Evolutionary conservation across 306 rosid species (phyloP).

Genomic region (Cucumis sativus): DNA sequence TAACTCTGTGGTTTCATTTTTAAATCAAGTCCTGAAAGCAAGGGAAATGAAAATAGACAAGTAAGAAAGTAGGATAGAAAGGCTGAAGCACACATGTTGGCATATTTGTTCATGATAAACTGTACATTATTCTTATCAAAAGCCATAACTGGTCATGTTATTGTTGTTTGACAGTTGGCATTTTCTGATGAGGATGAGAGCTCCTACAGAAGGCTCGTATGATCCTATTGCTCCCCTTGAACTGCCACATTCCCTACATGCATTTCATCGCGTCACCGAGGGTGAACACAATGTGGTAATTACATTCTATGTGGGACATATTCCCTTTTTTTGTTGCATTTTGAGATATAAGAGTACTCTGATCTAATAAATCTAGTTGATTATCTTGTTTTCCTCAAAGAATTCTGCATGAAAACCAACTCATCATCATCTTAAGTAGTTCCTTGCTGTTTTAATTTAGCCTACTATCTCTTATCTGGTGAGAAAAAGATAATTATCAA

Average conservation of each 20-base stretch:
- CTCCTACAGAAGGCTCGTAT: conserved; percentile 63
- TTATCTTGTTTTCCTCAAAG: background rate
- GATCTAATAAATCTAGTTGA: background rate
- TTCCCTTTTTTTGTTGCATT: background rate
- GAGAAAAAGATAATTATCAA: too few species aligned
- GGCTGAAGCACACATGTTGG: background rate
- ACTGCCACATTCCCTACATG: conserved; percentile 86
- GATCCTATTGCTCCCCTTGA: conserved; percentile 92
- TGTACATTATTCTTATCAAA: background rate
- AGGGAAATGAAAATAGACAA: conserved; percentile 91
- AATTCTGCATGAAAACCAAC: background rate
- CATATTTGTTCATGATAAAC: background rate
- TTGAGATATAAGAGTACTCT: background rate
- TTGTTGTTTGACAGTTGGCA: conserved; percentile 61
- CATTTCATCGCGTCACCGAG: conserved; percentile 69
- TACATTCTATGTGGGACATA: background rate
- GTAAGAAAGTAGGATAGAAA: conserved; percentile 18
- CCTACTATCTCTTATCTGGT: too few species aligned
- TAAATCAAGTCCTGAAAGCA: conserved; percentile 58
- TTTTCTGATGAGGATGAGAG: conserved; percentile 82
- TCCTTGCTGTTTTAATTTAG: background rate
- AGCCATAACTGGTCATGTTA: conserved; percentile 13
- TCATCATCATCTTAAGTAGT: background rate
- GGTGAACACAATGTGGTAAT: conserved; percentile 48
- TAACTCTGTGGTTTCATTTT: conserved; percentile 50